Evolutionary conservation across 768 basidiomycete species (phyloP).

Genomic region (Rhizopogon vulgaris): DNA sequence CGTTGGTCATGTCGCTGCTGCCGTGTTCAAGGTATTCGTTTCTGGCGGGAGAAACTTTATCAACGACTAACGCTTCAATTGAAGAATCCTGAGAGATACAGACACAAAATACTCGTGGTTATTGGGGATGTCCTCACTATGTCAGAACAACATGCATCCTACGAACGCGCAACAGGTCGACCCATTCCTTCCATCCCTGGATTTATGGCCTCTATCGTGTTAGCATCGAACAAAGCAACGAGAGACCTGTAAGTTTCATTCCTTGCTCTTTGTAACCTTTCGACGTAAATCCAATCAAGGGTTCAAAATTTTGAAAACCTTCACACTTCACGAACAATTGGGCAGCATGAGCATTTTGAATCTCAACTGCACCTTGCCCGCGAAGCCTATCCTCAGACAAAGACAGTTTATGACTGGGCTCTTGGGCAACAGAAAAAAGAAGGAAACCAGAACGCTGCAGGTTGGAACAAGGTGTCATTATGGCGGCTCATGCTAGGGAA

Average conservation of each 20-base stretch:
- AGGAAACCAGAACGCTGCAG: background rate
- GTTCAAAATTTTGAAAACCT: constrained; percentile 23
- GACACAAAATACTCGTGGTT: constrained; percentile 19
- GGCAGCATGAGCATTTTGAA: constrained; percentile 15
- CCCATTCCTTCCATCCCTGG: constrained; percentile 23
- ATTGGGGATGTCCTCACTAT: constrained; percentile 26
- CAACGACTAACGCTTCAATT: background rate
- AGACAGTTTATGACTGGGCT: constrained; percentile 25
- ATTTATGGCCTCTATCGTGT: constrained; percentile 20
- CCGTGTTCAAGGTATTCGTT: constrained; percentile 22
- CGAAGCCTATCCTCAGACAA: constrained; percentile 23
- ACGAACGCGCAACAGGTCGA: constrained; percentile 22
- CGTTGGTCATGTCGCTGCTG: constrained; percentile 29
- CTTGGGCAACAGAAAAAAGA: constrained; percentile 1
- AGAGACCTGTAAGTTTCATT: constrained; percentile 23
- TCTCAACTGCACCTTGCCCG: constrained; percentile 15
- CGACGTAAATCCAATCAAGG: constrained; percentile 8
- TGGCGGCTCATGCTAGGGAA: constrained; percentile 17
- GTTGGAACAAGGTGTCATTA: constrained; percentile 25
- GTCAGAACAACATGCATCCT: constrained; percentile 19
- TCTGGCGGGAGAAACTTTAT: background rate
- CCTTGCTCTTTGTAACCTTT: background rate
- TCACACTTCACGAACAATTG: constrained; percentile 12
- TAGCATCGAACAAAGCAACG: constrained; percentile 24
- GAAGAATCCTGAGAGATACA: constrained; percentile 22